Evolutionary conservation across 2,329 filamentous ascomycete species (phyloP).

Genomic region (Penicillium occitanis): DNA sequence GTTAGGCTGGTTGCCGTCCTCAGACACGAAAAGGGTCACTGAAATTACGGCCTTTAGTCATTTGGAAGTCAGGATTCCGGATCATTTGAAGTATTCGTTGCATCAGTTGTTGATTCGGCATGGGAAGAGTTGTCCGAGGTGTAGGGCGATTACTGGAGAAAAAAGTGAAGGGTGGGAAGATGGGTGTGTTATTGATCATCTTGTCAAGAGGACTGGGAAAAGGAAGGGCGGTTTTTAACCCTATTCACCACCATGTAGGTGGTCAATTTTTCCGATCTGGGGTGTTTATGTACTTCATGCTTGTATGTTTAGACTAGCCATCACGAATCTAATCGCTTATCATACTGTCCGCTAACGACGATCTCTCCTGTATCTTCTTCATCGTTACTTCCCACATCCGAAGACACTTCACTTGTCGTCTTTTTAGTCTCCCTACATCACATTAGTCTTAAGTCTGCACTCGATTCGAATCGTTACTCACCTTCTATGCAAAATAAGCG

Average conservation of each 20-base stretch:
- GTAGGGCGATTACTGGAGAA: constrained; percentile 60
- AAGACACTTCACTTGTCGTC: neutral
- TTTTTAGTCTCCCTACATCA: neutral
- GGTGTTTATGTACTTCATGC: neutral
- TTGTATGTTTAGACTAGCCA: neutral
- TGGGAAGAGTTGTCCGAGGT: constrained; percentile 61
- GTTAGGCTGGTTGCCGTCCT: constrained; percentile 60
- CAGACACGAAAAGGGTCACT: constrained; percentile 37
- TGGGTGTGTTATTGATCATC: constrained; percentile 63
- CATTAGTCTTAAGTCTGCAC: neutral
- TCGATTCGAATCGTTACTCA: neutral
- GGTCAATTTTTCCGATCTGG: neutral
- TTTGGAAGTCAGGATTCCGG: constrained; percentile 60
- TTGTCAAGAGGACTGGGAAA: constrained; percentile 58
- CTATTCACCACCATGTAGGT: too few relatives aligned
- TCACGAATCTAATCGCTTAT: neutral
- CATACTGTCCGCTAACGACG: neutral
- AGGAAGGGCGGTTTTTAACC: constrained; percentile 36
- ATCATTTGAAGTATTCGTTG: constrained; percentile 63
- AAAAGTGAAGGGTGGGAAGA: constrained; percentile 63
- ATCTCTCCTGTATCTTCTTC: neutral
- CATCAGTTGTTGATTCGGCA: constrained; percentile 63
- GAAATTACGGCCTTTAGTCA: constrained; percentile 57
- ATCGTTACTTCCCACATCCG: neutral
- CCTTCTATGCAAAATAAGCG: neutral